Base-by-base conservation (phyloP, 768 basidiomycete species). In the Podaxis pistillaris region DNA sequence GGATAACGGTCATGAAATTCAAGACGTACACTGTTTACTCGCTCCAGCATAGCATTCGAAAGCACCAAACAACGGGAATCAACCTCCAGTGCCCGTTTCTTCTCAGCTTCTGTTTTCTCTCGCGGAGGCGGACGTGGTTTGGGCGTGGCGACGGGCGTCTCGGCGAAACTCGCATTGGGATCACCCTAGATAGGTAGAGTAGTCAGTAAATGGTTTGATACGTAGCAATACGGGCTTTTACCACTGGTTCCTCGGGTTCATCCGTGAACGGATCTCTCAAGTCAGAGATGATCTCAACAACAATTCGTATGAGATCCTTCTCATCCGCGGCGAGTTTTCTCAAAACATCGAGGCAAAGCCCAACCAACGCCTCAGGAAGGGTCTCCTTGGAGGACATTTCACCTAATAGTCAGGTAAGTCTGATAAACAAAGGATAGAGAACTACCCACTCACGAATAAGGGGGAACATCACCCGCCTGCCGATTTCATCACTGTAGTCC, bases 401-500 rank as follows among this genome's bases (percentile, higher is more conserved):
- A 22, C 90, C 91, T 92, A 65, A 2, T 40, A 62, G 17, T 54
- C 19, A 37, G 52, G 33, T 28, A 24, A 40, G 37, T n/a, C 52
- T 38, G 52, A 4, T 41, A 13, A 15, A 67, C 38, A 53, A 28
- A 62, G 51, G 41, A 17, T 7, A 9, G 52, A 4, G 28, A 44
- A n/a, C 26, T 24, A 63, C 47, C 17, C 33, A 86, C 91, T 73
- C 64, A 90, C 94, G 86, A 67, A 96, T 86, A 36, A 96, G 86
- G 55, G 85, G 81, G 68, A 91, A 91, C 89, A 95, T 94, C 74
- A 90, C 91, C 63, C 94, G 76, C 63, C 94, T 76, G 3, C 96
- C 96, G 63, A 90, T 91, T 73, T 97, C 94, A 75, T 98, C 96
- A 0, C 88, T 84, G 68, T 96, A 98, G 73, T 98, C 96, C 28